Evolutionary conservation across 306 rosid genomes (phyloP).

Genomic region (Lathyrus tuberosus): DNA sequence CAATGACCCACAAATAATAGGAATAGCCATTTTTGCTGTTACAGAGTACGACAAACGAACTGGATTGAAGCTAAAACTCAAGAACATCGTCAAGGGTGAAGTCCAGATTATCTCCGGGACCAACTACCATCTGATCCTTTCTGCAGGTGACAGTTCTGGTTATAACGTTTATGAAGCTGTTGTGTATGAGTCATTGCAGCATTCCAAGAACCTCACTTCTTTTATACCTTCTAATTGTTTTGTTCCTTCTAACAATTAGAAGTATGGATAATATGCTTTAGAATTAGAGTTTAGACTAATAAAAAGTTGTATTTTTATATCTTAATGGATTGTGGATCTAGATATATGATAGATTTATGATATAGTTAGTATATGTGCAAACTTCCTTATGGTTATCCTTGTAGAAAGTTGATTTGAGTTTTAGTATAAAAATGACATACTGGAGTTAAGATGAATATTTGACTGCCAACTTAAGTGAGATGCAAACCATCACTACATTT

Average conservation of each 20-base stretch:
- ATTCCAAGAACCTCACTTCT: conserved; percentile 30
- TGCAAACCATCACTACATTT: conserved; percentile 83
- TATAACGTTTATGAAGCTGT: conserved; percentile 31
- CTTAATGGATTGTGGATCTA: too few species aligned
- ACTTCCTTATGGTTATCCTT: too few species aligned
- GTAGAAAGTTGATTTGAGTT: too few species aligned
- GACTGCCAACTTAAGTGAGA: conserved; percentile 49
- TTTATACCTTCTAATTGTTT: not conserved
- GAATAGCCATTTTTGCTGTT: not conserved
- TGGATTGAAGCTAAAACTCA: not conserved
- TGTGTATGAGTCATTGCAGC: conserved; percentile 46
- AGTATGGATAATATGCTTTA: not conserved
- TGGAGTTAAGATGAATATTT: too few species aligned
- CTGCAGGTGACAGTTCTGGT: conserved; percentile 8
- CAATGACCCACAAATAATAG: not conserved
- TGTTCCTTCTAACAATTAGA: not conserved
- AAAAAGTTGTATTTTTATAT: too few species aligned
- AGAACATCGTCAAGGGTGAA: not conserved
- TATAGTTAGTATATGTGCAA: too few species aligned
- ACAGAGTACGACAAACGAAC: not conserved
- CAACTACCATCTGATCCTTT: conserved; percentile 36
- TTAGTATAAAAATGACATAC: too few species aligned
- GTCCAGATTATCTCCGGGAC: not conserved
- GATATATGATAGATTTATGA: too few species aligned
- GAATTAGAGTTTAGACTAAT: too few species aligned